Evolutionary conservation across 169 alveolate genomes (phyloP), one percentile per base, ranked within the genome.

Genomic region (Babesia divergens): DNA sequence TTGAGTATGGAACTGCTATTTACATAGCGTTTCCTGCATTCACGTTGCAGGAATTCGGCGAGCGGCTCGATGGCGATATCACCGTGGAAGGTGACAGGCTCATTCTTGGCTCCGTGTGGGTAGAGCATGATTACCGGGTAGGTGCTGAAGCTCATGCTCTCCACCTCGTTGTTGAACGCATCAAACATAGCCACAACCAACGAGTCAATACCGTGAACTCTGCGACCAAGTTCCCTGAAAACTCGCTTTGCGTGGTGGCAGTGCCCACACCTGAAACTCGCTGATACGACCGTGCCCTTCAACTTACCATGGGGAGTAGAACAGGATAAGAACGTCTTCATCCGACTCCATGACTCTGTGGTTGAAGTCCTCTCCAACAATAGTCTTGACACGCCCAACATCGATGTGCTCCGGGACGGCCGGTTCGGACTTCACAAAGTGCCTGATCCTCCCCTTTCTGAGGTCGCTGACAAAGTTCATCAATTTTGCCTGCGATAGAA

Each of bases 131-230:
- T 58, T 6, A 83, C 68, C 1, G 86, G 86, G 64, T 29, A 77
- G 13, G n/a, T 26, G 22, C 69, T 18, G 7, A 66, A 20, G 34
- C 24, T 9, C 38, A 71, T 60, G 55, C 68, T 29, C 31, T 77
- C 86, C 38, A 77, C 86, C 37, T 77, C 86, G 53, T 77, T 77
- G 76, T 77, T 77, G 60, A 49, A 66, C 11, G 83, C 86, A 55
- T 77, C 86, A 34, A 77, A 77, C 52, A 60, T 77, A 20, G 86
- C 86, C 9, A 77, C 26, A 22, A 64, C 38, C 13, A 67, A 47
- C 8, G 71, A 50, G 16, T 35, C 26, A 6, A 28, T 7, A 4
- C 68, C 74, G 34, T 77, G 37, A 38, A 77, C 50, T 14, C 82
- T 42, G 24, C 82, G 64, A 16, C 86, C 86, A 13, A 77, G 65